Percentiles rank a stretch among this genome's conserved stretches.
These are phyloP conservation scores for Apiotrichum akiyoshidainum DNA, from an alignment of 1,284 basidiomycete genomes.

Conservation along the genomic window DNA sequence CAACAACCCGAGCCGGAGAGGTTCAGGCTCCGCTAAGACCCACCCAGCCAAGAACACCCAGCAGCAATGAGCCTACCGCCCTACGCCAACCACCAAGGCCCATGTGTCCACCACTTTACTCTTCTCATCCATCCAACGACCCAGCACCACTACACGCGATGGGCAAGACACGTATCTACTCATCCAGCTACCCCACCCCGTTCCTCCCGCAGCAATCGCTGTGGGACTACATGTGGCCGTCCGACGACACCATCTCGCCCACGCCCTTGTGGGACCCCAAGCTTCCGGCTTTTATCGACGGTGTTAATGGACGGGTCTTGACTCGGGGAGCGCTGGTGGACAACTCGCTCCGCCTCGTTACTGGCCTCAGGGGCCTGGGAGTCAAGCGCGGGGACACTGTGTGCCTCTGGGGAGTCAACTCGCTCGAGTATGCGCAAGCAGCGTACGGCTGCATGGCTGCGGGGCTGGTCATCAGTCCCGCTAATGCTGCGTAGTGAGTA, in stretches of 20 bases:
- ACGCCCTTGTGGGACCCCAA: constrained; percentile 33
- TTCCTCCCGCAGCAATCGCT: constrained; percentile 12
- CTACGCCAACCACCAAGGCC: too few relatives aligned
- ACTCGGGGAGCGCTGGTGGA: constrained; percentile 59
- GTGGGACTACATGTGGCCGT: constrained; percentile 12
- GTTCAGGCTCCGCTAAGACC: too few relatives aligned
- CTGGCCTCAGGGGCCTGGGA: constrained; percentile 53
- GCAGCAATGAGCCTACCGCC: too few relatives aligned
- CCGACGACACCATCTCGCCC: constrained; percentile 4
- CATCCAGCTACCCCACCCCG: constrained; percentile 8
- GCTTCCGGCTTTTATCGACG: constrained; percentile 59
- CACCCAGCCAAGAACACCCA: too few relatives aligned
- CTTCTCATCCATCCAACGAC: too few relatives aligned
- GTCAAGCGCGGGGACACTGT: constrained; percentile 36
- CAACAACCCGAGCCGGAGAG: too few relatives aligned
- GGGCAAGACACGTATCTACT: constrained; percentile 16
- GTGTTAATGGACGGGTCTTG: constrained; percentile 58
- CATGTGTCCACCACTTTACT: too few relatives aligned
- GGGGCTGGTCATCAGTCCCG: constrained; percentile 36
- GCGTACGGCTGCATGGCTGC: constrained; percentile 56
- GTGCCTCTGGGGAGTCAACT: constrained; percentile 55
- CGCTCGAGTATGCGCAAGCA: constrained; percentile 61
- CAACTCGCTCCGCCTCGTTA: constrained; percentile 58
- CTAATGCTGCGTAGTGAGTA: constrained; percentile 46
- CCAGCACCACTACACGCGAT: not conserved